Evolutionary conservation across 805 yeast genomes (phyloP).

Genomic region (Yarrowia deformans): DNA sequence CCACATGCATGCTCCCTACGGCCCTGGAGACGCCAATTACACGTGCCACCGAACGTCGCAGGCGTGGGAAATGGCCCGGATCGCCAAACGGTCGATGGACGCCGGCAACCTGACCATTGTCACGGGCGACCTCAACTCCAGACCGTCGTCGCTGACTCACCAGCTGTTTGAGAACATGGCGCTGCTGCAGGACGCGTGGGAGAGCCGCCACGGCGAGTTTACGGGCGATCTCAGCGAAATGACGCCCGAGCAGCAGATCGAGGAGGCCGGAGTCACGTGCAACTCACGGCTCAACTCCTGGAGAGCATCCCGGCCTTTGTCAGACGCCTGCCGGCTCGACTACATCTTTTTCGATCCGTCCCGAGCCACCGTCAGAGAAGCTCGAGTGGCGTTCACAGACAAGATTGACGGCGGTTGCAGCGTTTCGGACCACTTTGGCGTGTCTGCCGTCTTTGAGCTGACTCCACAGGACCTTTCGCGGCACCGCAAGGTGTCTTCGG

Average conservation of each 20-base stretch:
- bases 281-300: conserved; percentile 88
- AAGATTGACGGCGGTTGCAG: conserved; percentile 69
- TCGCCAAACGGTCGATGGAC: conserved; percentile 64
- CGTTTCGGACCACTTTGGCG: conserved; percentile 91
- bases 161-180: conserved; percentile 73
- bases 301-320: conserved; percentile 61
- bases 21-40: conserved; percentile 88
- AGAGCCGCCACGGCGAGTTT: conserved; percentile 61
- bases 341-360: conserved; percentile 79
- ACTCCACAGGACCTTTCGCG: not conserved
- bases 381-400: conserved; percentile 78
- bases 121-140: conserved; percentile 92
- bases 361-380: conserved; percentile 62
- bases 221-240: conserved; percentile 54
- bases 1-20: conserved; percentile 98
- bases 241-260: conserved; percentile 68
- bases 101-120: conserved; percentile 87
- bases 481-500: conserved; percentile 14
- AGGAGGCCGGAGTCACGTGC: conserved; percentile 84
- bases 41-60: conserved; percentile 90
- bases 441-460: conserved; percentile 46
- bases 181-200: conserved; percentile 84
- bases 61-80: conserved; percentile 90
- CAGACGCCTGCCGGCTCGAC: conserved; percentile 87
- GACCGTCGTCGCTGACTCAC: conserved; percentile 86